phyloP scores from a whole-genome alignment of 495 filamentous ascomycete species.

The Emericellopsis terricola region DNA sequence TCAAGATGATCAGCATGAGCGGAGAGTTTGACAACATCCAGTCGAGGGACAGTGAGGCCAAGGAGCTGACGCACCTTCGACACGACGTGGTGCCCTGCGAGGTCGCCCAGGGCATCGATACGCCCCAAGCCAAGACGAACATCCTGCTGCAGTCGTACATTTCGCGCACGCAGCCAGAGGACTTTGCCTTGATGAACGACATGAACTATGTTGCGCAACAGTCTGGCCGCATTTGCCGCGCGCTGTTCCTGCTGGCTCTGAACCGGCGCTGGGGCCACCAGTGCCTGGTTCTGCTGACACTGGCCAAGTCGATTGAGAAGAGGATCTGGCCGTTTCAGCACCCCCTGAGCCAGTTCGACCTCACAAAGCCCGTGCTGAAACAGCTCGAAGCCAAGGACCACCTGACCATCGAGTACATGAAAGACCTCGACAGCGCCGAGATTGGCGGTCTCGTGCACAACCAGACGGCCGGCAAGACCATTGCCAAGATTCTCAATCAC shows the following conservation, averaged over 20 bases:
- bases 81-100: slow-evolving; percentile 51
- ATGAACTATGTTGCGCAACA: slow-evolving; percentile 92
- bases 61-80: slow-evolving; percentile 43
- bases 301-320: slow-evolving; percentile 94
- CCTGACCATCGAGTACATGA: slow-evolving; percentile 61
- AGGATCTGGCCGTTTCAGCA: slow-evolving; percentile 89
- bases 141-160: slow-evolving; percentile 90
- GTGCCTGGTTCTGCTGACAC: slow-evolving; percentile 68
- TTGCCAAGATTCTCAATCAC: slow-evolving; percentile 66
- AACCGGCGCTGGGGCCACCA: slow-evolving; percentile 90
- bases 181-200: slow-evolving; percentile 85
- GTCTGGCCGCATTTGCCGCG: slow-evolving; percentile 79
- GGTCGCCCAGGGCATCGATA: slow-evolving; percentile 54
- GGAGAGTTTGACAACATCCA: slow-evolving; percentile 97
- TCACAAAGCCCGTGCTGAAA: slow-evolving; percentile 64
- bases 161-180: slow-evolving; percentile 69
- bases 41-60: slow-evolving; percentile 66
- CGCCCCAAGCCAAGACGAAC: slow-evolving; percentile 81
- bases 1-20: slow-evolving; percentile 89
- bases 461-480: slow-evolving; percentile 59
- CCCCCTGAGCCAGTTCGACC: slow-evolving; percentile 85
- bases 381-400: slow-evolving; percentile 63
- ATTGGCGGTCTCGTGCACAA: slow-evolving; percentile 90
- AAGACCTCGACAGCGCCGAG: slow-evolving; percentile 83
- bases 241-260: slow-evolving; percentile 92